Evolutionary conservation across 257 asterid species (phyloP), one percentile per base, ranked within the genome.

Genomic region (Solanum sparsipilum): DNA sequence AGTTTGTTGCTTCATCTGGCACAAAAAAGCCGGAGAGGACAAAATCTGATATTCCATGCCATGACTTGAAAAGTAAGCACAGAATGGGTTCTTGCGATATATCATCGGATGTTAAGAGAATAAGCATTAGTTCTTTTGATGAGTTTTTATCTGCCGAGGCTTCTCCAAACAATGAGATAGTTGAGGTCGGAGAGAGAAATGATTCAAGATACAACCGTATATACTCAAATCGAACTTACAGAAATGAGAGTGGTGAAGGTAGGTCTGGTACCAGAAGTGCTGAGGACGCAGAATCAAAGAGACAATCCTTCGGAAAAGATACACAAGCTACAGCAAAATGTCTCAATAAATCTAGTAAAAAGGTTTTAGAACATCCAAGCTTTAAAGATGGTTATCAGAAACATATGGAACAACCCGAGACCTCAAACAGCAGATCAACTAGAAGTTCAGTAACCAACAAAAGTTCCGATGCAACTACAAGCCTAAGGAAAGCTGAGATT

Each of bases 41-140:
- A 12, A 90, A 88, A 88, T 96, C 98, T 46, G 95, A 94, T 78
- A 87, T 94, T 85, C 93, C 96, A 81, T 87, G 67, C 21, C 87
- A 91, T 56, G 56, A 87, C 48, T 38, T 46, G 12, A 21, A 84
- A 76, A 84, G 29, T 29, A 86, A 29, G 83, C 85, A 84, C 9
- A 88, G 87, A 88, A 90, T 78, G 72, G 86, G 92, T 58, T 91
- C 32, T 79, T 85, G 82, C 23, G 89, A 85, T 74, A 67, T 65
- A 68, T 68, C 90, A 78, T 83, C 88, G 56, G 91, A 91, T 71
- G 90, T 39, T 74, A 88, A 85, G 82, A 90, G 91, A 88, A 88
- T 82, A 38, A 88, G 88, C 88, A 25, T 76, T 81, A 86, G 85
- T 84, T 89, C 90, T 5, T 84, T 39, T 87, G 87, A 91, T 32